Conservation (phyloP, 148 eudicot species). For the Amaranthus hypochondriacus region DNA sequence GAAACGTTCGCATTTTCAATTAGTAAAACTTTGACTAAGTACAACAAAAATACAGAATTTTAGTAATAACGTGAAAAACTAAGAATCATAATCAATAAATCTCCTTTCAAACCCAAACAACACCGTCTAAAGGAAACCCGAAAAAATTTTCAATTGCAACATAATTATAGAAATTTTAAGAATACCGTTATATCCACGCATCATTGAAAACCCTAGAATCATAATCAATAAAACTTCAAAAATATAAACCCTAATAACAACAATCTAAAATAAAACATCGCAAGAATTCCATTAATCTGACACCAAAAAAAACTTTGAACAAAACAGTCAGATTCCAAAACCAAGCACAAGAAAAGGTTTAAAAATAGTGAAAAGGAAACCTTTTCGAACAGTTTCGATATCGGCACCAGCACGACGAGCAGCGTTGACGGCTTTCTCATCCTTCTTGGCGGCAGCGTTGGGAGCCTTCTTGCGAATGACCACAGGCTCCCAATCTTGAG, state of each 20-base stretch:
- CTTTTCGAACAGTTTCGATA: constrained; percentile 86
- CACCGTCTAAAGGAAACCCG: too few relatives aligned
- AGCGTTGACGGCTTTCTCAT: constrained; percentile 98
- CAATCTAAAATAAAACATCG: neutral
- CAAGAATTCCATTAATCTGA: neutral
- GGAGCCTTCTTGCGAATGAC: constrained; percentile 96
- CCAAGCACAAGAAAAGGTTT: neutral
- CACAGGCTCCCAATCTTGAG: constrained; percentile 98
- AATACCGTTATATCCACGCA: neutral
- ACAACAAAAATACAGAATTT: too few relatives aligned
- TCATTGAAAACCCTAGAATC: neutral
- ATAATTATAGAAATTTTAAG: too few relatives aligned
- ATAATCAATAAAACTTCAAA: too few relatives aligned
- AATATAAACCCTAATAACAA: neutral
- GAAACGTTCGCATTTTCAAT: too few relatives aligned
- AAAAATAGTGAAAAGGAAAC: constrained; percentile 23
- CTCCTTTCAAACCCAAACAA: too few relatives aligned
- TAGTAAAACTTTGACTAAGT: too few relatives aligned
- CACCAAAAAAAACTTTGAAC: neutral
- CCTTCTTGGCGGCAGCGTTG: constrained; percentile 86
- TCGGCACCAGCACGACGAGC: constrained; percentile 99
- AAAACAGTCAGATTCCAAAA: neutral
- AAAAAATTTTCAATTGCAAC: too few relatives aligned
- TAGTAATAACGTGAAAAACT: too few relatives aligned
- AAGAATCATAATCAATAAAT: too few relatives aligned